phyloP scores from a whole-genome alignment of 371 early-diverging fungal genomes.

The Mucor indicus region DNA sequence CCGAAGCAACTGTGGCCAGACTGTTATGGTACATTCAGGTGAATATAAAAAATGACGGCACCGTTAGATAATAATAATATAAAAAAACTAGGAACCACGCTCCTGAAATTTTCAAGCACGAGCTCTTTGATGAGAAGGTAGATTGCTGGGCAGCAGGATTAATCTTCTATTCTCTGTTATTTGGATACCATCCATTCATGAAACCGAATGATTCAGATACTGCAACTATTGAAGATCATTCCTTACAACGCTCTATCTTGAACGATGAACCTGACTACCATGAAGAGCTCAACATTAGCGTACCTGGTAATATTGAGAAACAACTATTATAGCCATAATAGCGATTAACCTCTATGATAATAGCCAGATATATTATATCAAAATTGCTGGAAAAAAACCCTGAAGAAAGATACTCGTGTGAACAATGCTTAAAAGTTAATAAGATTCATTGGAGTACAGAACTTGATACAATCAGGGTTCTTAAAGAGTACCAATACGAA shows the following conservation, averaged over 20 bases:
- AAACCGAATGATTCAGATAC: not conserved
- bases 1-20: not conserved
- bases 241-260: not conserved
- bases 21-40: slow-evolving; percentile 1
- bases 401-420: not conserved
- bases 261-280: not conserved
- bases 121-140: not conserved
- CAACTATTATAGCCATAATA: too few relatives aligned
- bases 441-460: too few relatives aligned
- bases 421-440: not conserved
- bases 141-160: slow-evolving; percentile 13
- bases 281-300: too few relatives aligned
- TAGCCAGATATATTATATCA: not conserved
- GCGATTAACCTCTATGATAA: not conserved
- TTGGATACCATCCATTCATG: slow-evolving; percentile 2
- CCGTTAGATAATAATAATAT: not conserved
- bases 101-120: slow-evolving; percentile 1
- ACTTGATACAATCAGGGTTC: too few relatives aligned
- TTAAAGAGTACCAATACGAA: not conserved
- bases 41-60: not conserved
- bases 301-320: too few relatives aligned
- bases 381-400: not conserved
- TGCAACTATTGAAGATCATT: too few relatives aligned
- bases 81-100: slow-evolving; percentile 3
- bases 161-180: not conserved